A percentile compares a stretch with the other conserved stretches of the same genome.
Conservation (phyloP, 83 land plant genomes). For the Thuja plicata region DNA sequence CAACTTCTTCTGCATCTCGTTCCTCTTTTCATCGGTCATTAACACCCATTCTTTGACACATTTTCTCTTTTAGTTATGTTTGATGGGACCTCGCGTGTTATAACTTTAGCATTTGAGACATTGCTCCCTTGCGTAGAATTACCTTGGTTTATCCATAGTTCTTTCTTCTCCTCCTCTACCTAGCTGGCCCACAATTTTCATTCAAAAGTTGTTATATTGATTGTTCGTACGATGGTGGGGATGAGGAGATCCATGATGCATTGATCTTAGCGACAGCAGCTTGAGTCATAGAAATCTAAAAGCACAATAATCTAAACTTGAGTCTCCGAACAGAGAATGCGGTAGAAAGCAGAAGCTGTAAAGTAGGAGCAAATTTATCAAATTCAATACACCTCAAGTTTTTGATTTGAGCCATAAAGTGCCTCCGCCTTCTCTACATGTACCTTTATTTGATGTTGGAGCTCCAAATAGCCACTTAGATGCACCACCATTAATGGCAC, state of each 20-base stretch:
- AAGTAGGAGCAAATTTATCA: neutral
- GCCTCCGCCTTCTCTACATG: slow-evolving; percentile 12
- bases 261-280: slow-evolving; percentile 16
- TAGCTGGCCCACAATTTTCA: slow-evolving; percentile 19
- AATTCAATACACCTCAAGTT: neutral
- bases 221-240: slow-evolving; percentile 25
- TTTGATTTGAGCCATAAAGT: neutral
- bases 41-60: no score
- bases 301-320: neutral
- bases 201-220: slow-evolving; percentile 24
- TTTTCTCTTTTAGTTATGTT: no score
- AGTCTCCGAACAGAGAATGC: no score
- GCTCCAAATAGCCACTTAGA: slow-evolving; percentile 28
- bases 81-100: no score
- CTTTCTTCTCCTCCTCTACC: no score
- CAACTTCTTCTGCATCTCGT: no score
- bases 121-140: no score
- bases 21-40: no score
- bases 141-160: no score
- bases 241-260: slow-evolving; percentile 7
- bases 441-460: slow-evolving; percentile 20
- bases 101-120: no score
- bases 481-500: slow-evolving; percentile 45
- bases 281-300: slow-evolving; percentile 5
- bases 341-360: neutral